Evolutionary conservation across 78 protist genomes (phyloP).

Genomic region (Anaeramoeba flamelloides): DNA sequence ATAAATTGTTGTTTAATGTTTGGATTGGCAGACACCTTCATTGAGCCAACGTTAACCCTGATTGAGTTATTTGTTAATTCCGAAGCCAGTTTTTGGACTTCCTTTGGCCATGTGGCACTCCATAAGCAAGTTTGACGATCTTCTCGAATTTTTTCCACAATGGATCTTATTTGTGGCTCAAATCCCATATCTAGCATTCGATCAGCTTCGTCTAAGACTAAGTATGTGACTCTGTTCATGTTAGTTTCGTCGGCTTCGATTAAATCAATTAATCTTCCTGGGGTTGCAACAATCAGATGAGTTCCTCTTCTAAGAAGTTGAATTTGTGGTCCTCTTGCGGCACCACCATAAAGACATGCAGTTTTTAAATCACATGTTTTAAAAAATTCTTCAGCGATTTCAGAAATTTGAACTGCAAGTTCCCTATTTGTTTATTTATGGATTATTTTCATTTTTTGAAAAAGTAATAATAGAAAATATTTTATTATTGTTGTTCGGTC

Average conservation of each 20-base stretch:
- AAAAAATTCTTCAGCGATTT: too few species aligned
- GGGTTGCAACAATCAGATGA: constrained; percentile 92
- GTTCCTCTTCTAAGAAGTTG: constrained; percentile 35
- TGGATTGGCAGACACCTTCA: constrained; percentile 57
- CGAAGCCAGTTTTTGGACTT: constrained; percentile 61
- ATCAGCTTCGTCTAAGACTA: constrained; percentile 84
- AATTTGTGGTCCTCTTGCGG: constrained; percentile 47
- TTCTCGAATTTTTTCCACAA: too few species aligned
- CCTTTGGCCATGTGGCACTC: constrained; percentile 96
- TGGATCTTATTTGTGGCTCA: constrained; percentile 57
- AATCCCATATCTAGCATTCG: constrained; percentile 93
- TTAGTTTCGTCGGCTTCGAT: constrained; percentile 37
- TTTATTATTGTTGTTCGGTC: too few species aligned
- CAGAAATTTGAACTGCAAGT: too few species aligned
- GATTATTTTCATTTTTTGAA: too few species aligned
- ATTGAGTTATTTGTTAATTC: constrained; percentile 32
- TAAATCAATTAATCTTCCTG: constrained; percentile 94
- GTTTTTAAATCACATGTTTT: constrained; percentile 10
- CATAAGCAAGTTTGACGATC: constrained; percentile 97
- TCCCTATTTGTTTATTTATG: too few species aligned
- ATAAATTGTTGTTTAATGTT: constrained; percentile 55
- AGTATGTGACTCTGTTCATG: constrained; percentile 72
- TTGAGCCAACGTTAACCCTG: constrained; percentile 48
- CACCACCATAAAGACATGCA: constrained; percentile 87
- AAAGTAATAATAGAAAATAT: too few species aligned